A percentile compares a stretch with the other conserved stretches of the same genome.
Conservation (phyloP, 495 filamentous ascomycete genomes). For the Elasticomyces elasticus region DNA sequence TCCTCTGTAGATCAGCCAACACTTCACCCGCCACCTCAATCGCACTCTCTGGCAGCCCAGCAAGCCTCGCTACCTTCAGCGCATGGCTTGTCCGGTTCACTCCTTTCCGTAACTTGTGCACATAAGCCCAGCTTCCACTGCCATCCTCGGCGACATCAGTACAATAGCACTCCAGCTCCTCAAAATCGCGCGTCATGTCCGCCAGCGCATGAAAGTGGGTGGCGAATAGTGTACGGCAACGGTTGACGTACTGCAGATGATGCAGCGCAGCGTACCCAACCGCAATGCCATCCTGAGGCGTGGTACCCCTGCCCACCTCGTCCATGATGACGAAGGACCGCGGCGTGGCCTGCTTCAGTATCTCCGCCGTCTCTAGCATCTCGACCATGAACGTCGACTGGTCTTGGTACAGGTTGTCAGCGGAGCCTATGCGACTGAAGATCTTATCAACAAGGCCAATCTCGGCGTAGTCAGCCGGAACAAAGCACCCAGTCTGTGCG, state of each 20-base stretch:
- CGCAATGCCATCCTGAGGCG: conserved; percentile 79
- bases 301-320: conserved; percentile 89
- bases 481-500: conserved; percentile 83
- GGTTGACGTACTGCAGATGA: conserved; percentile 66
- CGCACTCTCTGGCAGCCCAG: conserved; percentile 47
- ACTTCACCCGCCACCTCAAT: conserved; percentile 33
- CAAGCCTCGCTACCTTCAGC: conserved; percentile 80
- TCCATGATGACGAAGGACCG: conserved; percentile 96
- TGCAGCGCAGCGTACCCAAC: conserved; percentile 81
- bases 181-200: conserved; percentile 59
- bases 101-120: conserved; percentile 69
- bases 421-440: conserved; percentile 76
- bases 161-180: conserved; percentile 69
- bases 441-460: conserved; percentile 85
- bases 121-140: conserved; percentile 64
- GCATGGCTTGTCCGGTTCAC: conserved; percentile 84
- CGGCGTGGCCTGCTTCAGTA: conserved; percentile 54
- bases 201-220: conserved; percentile 86
- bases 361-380: conserved; percentile 68
- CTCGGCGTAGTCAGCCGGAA: conserved; percentile 75
- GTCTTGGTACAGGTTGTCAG: conserved; percentile 81
- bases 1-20: conserved; percentile 17
- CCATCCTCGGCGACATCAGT: conserved; percentile 71
- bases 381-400: conserved; percentile 95
- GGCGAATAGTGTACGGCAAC: conserved; percentile 76